A percentile compares a stretch with the other conserved stretches of the same genome.
phyloP scores from a whole-genome alignment of 768 basidiomycete genomes.

The Pulveroboletus sp. region DNA sequence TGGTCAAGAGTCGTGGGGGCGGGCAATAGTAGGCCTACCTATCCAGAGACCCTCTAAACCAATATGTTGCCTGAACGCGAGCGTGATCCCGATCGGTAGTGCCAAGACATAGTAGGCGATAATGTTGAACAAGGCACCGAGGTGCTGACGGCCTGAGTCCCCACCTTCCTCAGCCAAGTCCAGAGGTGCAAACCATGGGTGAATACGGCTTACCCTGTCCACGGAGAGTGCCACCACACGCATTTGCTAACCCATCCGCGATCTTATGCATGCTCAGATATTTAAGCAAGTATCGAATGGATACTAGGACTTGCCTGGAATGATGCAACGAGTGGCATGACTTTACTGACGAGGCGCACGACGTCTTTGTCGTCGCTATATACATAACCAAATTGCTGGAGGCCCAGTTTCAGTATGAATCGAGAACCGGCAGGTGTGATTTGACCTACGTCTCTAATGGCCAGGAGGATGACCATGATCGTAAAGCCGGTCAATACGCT shows the following conservation, averaged over 20 bases:
- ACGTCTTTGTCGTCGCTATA: constrained; percentile 62
- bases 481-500: constrained; percentile 54
- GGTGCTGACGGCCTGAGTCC: constrained; percentile 49
- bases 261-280: constrained; percentile 29
- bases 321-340: constrained; percentile 52
- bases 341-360: constrained; percentile 43
- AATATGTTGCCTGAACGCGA: constrained; percentile 42
- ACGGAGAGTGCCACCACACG: constrained; percentile 46
- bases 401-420: neutral
- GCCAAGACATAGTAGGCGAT: constrained; percentile 58
- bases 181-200: neutral
- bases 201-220: constrained; percentile 36
- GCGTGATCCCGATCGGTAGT: constrained; percentile 46
- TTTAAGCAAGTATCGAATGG: neutral
- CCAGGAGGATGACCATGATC: constrained; percentile 58
- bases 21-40: constrained; percentile 23
- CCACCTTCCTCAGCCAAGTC: constrained; percentile 2
- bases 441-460: constrained; percentile 48
- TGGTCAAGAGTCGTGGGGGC: constrained; percentile 8
- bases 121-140: constrained; percentile 71
- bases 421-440: neutral
- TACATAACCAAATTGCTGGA: constrained; percentile 55
- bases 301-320: constrained; percentile 38
- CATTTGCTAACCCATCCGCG: constrained; percentile 48
- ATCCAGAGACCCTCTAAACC: constrained; percentile 53